These are phyloP conservation scores for Fusarium udum DNA, from an alignment of 2,329 filamentous ascomycete species.

Conservation along the genomic window DNA sequence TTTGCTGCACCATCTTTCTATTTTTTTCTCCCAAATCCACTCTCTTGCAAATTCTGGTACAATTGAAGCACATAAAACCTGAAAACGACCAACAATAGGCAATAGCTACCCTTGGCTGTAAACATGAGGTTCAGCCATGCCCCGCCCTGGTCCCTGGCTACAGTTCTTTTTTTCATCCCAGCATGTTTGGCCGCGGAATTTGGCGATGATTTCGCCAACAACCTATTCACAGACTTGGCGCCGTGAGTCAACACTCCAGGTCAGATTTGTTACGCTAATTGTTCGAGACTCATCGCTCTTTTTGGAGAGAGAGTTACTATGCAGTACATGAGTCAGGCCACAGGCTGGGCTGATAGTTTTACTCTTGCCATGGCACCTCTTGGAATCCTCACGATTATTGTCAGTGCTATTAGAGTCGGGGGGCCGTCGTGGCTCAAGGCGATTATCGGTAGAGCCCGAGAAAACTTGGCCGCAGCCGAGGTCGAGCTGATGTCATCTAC, in stretches of 20 bases:
- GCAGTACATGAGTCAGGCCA: constrained; percentile 58
- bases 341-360: constrained; percentile 53
- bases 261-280: fast-evolving
- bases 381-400: constrained; percentile 55
- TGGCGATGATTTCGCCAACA: neutral
- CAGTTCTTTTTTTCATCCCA: fast-evolving
- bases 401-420: constrained; percentile 56
- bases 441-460: constrained; percentile 56
- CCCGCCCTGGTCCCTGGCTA: neutral
- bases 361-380: constrained; percentile 58
- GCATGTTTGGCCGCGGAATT: neutral
- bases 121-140: fast-evolving
- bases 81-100: too few relatives aligned
- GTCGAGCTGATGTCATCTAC: constrained; percentile 58
- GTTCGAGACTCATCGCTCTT: constrained; percentile 15
- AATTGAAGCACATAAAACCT: too few relatives aligned
- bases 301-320: constrained; percentile 59
- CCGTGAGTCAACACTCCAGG: neutral
- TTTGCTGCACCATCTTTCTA: neutral
- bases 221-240: neutral
- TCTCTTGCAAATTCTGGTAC: too few relatives aligned
- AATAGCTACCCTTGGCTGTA: neutral
- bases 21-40: too few relatives aligned
- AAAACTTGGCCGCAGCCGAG: constrained; percentile 53
- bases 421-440: constrained; percentile 54